phyloP scores from a whole-genome alignment of 2,329 filamentous ascomycete species.

The Bretziella fagacearum region DNA sequence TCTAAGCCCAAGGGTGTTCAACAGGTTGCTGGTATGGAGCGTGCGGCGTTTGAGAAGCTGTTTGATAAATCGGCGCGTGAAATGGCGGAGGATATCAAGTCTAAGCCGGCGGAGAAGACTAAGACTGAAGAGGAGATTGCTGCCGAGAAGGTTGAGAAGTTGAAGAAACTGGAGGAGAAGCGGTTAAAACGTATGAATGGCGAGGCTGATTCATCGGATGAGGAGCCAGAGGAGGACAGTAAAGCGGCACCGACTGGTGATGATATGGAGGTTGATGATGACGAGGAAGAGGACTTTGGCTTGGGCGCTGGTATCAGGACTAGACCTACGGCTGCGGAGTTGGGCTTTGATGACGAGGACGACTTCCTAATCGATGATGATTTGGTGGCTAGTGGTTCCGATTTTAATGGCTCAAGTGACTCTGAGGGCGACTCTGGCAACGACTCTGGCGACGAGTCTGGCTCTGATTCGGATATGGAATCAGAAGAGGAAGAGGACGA shows the following conservation, averaged over 20 bases:
- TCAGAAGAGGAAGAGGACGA: slow-evolving; percentile 37
- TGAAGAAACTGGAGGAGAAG: slow-evolving; percentile 70
- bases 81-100: slow-evolving; percentile 67
- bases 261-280: slow-evolving; percentile 18
- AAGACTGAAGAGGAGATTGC: slow-evolving; percentile 81
- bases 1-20: slow-evolving; percentile 9
- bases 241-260: background rate
- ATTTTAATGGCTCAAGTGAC: slow-evolving; percentile 40
- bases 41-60: slow-evolving; percentile 58
- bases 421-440: no score
- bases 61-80: slow-evolving; percentile 76
- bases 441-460: slow-evolving; percentile 22
- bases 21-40: slow-evolving; percentile 38
- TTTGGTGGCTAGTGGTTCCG: slow-evolving; percentile 66
- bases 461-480: slow-evolving; percentile 21
- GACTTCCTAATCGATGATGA: slow-evolving; percentile 85
- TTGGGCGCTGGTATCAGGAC: slow-evolving; percentile 42
- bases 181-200: slow-evolving; percentile 76
- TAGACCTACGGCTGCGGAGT: slow-evolving; percentile 37
- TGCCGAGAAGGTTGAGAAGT: slow-evolving; percentile 55
- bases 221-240: slow-evolving; percentile 23
- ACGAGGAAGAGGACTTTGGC: slow-evolving; percentile 39
- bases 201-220: slow-evolving; percentile 51
- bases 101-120: slow-evolving; percentile 69
- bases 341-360: slow-evolving; percentile 82